Evolutionary conservation across 306 rosid genomes (phyloP).

Genomic region (Cicer arietinum): DNA sequence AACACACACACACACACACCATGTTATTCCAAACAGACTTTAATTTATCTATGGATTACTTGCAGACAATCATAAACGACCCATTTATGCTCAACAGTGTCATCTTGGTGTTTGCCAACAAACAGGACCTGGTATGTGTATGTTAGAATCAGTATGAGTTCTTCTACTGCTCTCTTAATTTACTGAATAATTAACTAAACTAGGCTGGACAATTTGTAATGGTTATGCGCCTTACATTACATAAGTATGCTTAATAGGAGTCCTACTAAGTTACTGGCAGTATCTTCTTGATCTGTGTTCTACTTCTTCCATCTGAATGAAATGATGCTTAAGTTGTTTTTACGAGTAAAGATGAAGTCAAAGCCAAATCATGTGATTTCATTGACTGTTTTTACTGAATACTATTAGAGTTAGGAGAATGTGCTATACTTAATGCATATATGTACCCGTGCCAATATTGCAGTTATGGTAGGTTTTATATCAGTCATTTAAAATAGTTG

Average conservation of each 20-base stretch:
- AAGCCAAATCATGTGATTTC: constrained; percentile 28
- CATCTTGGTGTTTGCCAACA: constrained; percentile 96
- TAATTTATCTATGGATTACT: constrained; percentile 45
- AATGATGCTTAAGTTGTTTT: background rate
- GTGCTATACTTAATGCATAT: constrained; percentile 22
- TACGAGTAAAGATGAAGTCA: constrained; percentile 22
- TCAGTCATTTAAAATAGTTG: constrained; percentile 32
- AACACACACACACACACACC: background rate
- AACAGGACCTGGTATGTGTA: constrained; percentile 93
- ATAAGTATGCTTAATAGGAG: too few relatives aligned
- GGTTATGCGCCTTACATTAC: too few relatives aligned
- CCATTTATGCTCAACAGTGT: constrained; percentile 98
- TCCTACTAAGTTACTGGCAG: too few relatives aligned
- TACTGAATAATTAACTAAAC: too few relatives aligned
- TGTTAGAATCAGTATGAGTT: too few relatives aligned
- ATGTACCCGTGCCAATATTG: background rate
- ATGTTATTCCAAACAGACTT: constrained; percentile 39
- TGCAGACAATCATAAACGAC: constrained; percentile 94
- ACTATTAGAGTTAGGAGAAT: constrained; percentile 8
- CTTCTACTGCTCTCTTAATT: too few relatives aligned
- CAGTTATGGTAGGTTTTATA: constrained; percentile 2
- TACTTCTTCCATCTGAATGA: constrained; percentile 30
- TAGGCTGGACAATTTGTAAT: too few relatives aligned
- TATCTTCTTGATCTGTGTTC: constrained; percentile 20
- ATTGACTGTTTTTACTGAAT: constrained; percentile 30